phyloP scores from a whole-genome alignment of 306 rosid species.

The Dicorynia guianensis region DNA sequence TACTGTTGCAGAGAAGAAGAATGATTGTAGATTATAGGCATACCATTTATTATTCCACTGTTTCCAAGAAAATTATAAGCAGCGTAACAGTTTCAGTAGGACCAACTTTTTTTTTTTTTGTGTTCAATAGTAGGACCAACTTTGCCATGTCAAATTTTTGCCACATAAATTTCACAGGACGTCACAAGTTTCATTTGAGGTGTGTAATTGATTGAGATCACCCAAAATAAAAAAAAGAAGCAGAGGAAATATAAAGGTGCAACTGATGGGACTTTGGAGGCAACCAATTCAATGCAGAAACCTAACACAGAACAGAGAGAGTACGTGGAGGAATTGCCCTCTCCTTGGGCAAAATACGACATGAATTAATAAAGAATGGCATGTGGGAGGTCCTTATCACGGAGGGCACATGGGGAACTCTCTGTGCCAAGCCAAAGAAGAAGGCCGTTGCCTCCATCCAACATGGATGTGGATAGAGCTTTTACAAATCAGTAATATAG shows the following conservation, averaged over 20 bases:
- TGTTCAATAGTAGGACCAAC: slow-evolving; percentile 2
- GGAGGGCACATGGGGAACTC: slow-evolving; percentile 8
- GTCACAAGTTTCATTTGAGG: too few species aligned
- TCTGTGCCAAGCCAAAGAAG: not conserved
- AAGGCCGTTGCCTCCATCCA: not conserved
- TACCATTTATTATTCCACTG: too few species aligned
- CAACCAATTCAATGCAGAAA: slow-evolving; percentile 44
- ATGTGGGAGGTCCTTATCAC: not conserved
- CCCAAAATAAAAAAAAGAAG: too few species aligned
- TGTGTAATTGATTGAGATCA: not conserved
- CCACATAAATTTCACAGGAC: not conserved
- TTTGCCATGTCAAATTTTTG: not conserved
- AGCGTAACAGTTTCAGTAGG: slow-evolving; percentile 14
- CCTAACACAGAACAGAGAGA: not conserved
- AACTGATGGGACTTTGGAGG: slow-evolving; percentile 23
- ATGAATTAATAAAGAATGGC: slow-evolving; percentile 6
- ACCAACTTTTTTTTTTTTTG: too few species aligned
- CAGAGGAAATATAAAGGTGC: not conserved
- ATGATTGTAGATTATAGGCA: not conserved
- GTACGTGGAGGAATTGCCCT: not conserved
- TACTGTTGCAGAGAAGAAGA: not conserved
- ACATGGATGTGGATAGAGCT: slow-evolving; percentile 7
- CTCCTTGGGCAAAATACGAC: not conserved
- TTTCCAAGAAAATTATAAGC: not conserved
- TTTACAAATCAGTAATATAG: slow-evolving; percentile 12